Percentiles rank a stretch among this genome's conserved stretches.
These are phyloP conservation scores for Globisporangium ultimum DNA, from an alignment of 352 stramenopile genomes.

Conservation along the genomic window DNA sequence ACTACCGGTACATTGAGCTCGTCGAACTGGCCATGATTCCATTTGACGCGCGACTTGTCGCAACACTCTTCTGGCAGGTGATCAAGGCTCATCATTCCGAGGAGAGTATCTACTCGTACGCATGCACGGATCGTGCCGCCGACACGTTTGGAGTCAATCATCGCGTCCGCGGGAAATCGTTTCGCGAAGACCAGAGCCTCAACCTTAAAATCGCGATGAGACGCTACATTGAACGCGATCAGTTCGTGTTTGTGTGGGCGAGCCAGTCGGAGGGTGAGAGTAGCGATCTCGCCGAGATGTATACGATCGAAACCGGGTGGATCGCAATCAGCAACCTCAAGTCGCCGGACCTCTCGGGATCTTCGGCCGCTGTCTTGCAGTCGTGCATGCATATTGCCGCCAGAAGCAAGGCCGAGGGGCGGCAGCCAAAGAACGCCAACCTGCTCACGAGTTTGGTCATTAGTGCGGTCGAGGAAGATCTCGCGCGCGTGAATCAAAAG, in stretches of 20 bases:
- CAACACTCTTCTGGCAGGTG: slow-evolving; percentile 1
- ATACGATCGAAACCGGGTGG: slow-evolving; percentile 29
- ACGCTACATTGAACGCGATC: slow-evolving; percentile 28
- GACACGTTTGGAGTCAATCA: slow-evolving; percentile 5
- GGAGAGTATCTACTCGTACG: not conserved
- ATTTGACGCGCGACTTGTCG: slow-evolving; percentile 1
- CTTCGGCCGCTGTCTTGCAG: not conserved
- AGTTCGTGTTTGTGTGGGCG: slow-evolving; percentile 27
- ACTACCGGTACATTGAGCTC: slow-evolving; percentile 7
- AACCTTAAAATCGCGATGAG: slow-evolving; percentile 33
- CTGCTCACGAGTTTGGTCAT: no score
- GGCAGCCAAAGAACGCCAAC: no score
- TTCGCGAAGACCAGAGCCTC: not conserved
- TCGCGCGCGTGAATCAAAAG: no score
- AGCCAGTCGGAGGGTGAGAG: slow-evolving; percentile 31
- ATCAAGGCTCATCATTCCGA: slow-evolving; percentile 1
- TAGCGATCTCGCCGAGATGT: slow-evolving; percentile 19
- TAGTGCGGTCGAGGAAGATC: no score
- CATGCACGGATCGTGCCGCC: not conserved
- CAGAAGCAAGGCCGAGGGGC: no score
- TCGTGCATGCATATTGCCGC: slow-evolving; percentile 3
- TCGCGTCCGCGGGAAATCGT: not conserved
- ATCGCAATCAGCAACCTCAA: not conserved
- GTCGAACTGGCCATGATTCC: slow-evolving; percentile 2
- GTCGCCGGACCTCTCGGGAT: not conserved